Conservation (phyloP, 2,329 filamentous ascomycete species). For the Aspergillus sclerotialis region DNA sequence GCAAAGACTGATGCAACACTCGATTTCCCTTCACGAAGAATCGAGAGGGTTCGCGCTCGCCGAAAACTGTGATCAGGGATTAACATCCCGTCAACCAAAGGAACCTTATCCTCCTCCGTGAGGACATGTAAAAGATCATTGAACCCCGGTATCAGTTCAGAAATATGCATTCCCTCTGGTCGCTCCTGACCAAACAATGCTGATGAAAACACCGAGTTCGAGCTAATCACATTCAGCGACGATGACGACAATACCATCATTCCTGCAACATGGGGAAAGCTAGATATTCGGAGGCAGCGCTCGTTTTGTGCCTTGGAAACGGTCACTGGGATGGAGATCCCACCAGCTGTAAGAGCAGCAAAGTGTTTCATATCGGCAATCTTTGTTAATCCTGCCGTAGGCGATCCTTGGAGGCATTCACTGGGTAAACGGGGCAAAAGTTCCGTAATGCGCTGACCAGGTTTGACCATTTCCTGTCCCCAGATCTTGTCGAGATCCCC, state of each 20-base stretch:
- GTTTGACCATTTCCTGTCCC: constrained; percentile 61
- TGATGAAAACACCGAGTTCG: constrained; percentile 89
- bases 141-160: constrained; percentile 76
- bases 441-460: constrained; percentile 67
- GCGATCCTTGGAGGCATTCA: constrained; percentile 61
- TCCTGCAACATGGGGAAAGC: constrained; percentile 93
- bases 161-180: constrained; percentile 73
- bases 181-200: constrained; percentile 85
- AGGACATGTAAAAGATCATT: constrained; percentile 75
- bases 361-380: constrained; percentile 69
- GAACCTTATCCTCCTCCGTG: constrained; percentile 77
- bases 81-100: constrained; percentile 86
- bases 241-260: constrained; percentile 86
- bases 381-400: constrained; percentile 68
- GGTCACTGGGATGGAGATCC: constrained; percentile 75
- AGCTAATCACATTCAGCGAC: constrained; percentile 75
- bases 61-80: constrained; percentile 95
- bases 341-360: constrained; percentile 70
- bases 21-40: constrained; percentile 72
- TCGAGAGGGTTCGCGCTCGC: constrained; percentile 75
- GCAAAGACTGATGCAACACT: constrained; percentile 75
- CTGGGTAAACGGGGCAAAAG: constrained; percentile 76
- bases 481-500: constrained; percentile 85
- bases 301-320: constrained; percentile 66
- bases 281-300: constrained; percentile 74